A percentile compares a stretch with the other conserved stretches of the same genome.
Conservation (phyloP, 164 flowering plant genomes). For the Kingdonia uniflora region DNA sequence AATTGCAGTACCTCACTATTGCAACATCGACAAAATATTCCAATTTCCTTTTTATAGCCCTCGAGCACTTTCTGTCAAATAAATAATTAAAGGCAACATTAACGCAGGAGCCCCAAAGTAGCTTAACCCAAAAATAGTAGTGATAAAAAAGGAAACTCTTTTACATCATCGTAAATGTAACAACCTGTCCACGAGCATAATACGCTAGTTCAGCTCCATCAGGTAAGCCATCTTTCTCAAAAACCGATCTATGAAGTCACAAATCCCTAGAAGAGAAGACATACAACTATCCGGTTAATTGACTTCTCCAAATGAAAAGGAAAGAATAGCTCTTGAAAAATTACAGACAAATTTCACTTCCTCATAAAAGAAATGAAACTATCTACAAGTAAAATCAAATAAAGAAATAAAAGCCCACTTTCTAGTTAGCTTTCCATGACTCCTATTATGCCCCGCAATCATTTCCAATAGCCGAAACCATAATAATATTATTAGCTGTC, state of each 20-base stretch:
- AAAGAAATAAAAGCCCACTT: conserved; percentile 56
- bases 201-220: conserved; percentile 87
- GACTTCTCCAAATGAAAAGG: conserved; percentile 6
- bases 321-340: conserved; percentile 62
- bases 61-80: conserved; percentile 49
- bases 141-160: not conserved
- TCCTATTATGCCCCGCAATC: conserved; percentile 26
- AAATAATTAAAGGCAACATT: conserved; percentile 2
- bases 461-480: too few relatives aligned
- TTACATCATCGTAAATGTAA: conserved; percentile 3
- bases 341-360: conserved; percentile 28
- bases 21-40: conserved; percentile 74
- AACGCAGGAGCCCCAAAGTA: not conserved
- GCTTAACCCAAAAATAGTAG: too few relatives aligned
- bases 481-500: too few relatives aligned
- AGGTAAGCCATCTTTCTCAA: conserved; percentile 56
- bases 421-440: conserved; percentile 51
- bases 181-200: conserved; percentile 63
- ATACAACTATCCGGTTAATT: conserved; percentile 6
- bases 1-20: conserved; percentile 44
- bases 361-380: too few relatives aligned
- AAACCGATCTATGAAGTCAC: conserved; percentile 70
- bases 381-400: too few relatives aligned
- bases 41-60: conserved; percentile 69
- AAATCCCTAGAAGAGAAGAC: conserved; percentile 42